Base-by-base conservation (phyloP, 1,139 yeast genomes). In the Hemisphaericaspora xylanilytica region DNA sequence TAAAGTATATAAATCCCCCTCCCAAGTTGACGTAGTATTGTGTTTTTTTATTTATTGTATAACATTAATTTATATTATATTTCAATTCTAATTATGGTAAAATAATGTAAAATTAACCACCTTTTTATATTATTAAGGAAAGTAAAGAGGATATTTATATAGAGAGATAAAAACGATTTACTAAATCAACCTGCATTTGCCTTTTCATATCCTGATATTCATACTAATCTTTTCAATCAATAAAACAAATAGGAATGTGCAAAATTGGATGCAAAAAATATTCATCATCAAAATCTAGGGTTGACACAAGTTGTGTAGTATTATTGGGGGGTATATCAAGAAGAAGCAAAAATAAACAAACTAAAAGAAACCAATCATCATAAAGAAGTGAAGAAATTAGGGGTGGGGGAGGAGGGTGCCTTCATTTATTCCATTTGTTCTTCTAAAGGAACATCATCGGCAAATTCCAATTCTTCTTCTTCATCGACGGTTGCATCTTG, bases 401-500 rank as follows among this genome's bases (percentile, higher is more conserved):
- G 29, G 15, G 24, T 25, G 13, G 25, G 25, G 10, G 31, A 18
- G 11, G 15, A 9, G 6, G 12, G 3, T 25, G 16, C 10, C 36
- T 24, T n/a, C 14, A 41, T 37, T 55, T 65, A 65, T 52, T 68
- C 75, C 67, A 69, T 56, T 50, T 67, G 71, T 56, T 78, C 84
- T 41, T 78, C 82, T 58, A 75, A 61, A 46, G 78, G 78, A 47
- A 69, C 79, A 55, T 79, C 86, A 53, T 78, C 83, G 45, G 74
- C 85, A 58, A 78, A 81, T 39, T 81, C 90, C 57, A 78, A 63
- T 47, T 79, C 84, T 54, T 79, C 85, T 45, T 78, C 85, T 52
- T 85, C 94, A 44, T 81, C 85, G 47, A 81, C 75, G 44, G 80
- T 75, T 32, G 88, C 92, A 51, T 84, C 92, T 73, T 87, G 95